phyloP scores from a whole-genome alignment of 495 filamentous ascomycete species.

The Penicillium herquei region DNA sequence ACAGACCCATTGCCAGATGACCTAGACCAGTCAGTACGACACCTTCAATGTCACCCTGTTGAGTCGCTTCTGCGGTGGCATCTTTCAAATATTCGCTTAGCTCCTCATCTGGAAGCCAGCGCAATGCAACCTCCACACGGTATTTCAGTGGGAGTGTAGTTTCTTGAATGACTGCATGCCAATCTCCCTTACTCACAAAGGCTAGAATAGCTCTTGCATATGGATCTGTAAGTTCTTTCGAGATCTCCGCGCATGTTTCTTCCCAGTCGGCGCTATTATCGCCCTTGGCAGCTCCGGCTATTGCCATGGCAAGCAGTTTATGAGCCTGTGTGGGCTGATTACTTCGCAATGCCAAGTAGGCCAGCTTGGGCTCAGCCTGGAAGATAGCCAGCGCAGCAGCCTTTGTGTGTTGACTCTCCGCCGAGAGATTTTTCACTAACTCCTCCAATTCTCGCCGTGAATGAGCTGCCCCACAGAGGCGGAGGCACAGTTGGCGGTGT shows the following conservation, averaged over 20 bases:
- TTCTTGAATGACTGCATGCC: constrained; percentile 79
- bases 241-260: constrained; percentile 58
- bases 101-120: constrained; percentile 76
- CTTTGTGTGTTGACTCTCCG: constrained; percentile 70
- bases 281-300: constrained; percentile 53
- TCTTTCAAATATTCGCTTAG: constrained; percentile 69
- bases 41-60: constrained; percentile 81
- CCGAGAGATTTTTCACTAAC: constrained; percentile 56
- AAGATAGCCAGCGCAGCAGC: constrained; percentile 77
- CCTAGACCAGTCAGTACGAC: constrained; percentile 81
- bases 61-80: constrained; percentile 60
- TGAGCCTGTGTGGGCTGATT: constrained; percentile 45
- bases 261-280: constrained; percentile 55
- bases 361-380: constrained; percentile 61
- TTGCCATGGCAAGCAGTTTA: constrained; percentile 54
- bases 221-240: constrained; percentile 69
- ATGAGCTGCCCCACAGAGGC: constrained; percentile 72
- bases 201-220: constrained; percentile 90
- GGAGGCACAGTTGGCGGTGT: constrained; percentile 75
- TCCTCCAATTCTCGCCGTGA: constrained; percentile 60
- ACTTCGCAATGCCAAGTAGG: constrained; percentile 43
- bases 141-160: constrained; percentile 79
- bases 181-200: constrained; percentile 85
- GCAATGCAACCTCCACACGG: constrained; percentile 80
- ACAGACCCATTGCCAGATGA: constrained; percentile 75